A percentile compares a stretch with the other conserved stretches of the same genome.
phyloP scores from a whole-genome alignment of 352 stramenopile species.

The Globisporangium alternatum region DNA sequence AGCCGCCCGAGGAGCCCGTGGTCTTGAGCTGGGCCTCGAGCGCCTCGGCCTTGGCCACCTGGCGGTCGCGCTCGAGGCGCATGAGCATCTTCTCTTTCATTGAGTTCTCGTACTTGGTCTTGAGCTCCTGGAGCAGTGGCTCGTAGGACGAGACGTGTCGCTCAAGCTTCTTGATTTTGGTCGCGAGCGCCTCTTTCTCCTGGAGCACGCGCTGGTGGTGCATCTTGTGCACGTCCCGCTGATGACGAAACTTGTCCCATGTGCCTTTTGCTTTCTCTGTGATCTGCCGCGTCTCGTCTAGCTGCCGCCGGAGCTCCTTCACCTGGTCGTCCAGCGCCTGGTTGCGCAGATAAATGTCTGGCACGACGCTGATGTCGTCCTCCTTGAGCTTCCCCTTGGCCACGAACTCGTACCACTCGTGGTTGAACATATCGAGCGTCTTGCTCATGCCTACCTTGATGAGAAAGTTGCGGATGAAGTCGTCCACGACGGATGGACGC shows the following conservation, averaged over 20 bases:
- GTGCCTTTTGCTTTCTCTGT: conserved; percentile 89
- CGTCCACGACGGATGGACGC: conserved; percentile 88
- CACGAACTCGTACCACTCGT: conserved; percentile 95
- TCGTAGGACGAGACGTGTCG: conserved; percentile 92
- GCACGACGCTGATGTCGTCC: conserved; percentile 88
- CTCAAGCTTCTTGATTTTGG: conserved; percentile 91
- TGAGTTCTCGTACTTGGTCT: conserved; percentile 91
- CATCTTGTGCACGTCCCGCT: conserved; percentile 95
- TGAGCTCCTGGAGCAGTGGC: conserved; percentile 90
- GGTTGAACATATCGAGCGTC: conserved; percentile 94
- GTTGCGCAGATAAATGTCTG: conserved; percentile 94
- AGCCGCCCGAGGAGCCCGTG: conserved; percentile 16
- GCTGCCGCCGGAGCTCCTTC: conserved; percentile 72
- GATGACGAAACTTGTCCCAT: conserved; percentile 95
- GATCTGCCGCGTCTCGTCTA: conserved; percentile 89
- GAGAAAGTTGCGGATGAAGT: conserved; percentile 95
- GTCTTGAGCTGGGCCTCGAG: conserved; percentile 85
- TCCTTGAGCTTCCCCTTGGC: conserved; percentile 90
- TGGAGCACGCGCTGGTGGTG: conserved; percentile 94
- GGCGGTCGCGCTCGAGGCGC: conserved; percentile 91
- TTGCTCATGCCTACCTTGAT: conserved; percentile 90
- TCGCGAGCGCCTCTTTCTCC: conserved; percentile 92
- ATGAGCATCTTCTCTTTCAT: conserved; percentile 98
- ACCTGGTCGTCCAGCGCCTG: conserved; percentile 90
- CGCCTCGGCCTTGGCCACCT: conserved; percentile 85